Base-by-base conservation (phyloP, 306 rosid species). In the Gillenia trifoliata region DNA sequence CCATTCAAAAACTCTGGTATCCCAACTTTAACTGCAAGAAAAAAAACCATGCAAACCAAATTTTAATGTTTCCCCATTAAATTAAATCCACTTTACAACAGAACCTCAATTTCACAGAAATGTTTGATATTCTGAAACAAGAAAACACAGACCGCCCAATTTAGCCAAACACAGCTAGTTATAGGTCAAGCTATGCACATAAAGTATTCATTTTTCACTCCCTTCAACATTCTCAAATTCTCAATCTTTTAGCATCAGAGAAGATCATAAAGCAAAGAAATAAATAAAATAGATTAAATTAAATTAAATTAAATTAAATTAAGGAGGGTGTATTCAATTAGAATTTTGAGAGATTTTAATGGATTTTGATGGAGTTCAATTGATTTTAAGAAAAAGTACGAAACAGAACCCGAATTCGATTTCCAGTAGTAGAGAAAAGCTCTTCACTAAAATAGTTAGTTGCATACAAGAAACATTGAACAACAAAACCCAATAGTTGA, bases 1-100 rank as follows among this genome's bases (percentile, higher is more conserved):
- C 96, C 96, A 28, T 49, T 89, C 30, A 92, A 83, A 86, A 92
- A 92, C 41, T 90, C 98, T 1, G 90, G 91, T 79, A 92, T 92
- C 56, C 98, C 95, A 38, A 92, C 95, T 86, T 90, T 92, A 23
- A 76, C 94, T 92, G 91, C 73, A 80, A 43, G 22, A 34, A 15
- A 65, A 34, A 59, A 8, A 80, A 80, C 59, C 45, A 80, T 36
- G 45, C 11, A 67, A 79, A 38, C 7, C 13, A 67, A 71, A 22
- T 64, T 57, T 47, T 49, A n/a, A 33, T 60, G 38, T n/a, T 20
- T 61, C 57, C 57, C 55, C 36, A 70, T 16, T 7, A 10, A 6
- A 30, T 17, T 56, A 34, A 60, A 68, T 19, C 60, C 74, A 43
- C 13, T 36, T 25, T 25, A 8, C 23, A 10, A 33, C 56, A 6